Evolutionary conservation across 1,284 basidiomycete species (phyloP), one percentile per base, ranked within the genome.

Genomic region (Baeospora myosura): DNA sequence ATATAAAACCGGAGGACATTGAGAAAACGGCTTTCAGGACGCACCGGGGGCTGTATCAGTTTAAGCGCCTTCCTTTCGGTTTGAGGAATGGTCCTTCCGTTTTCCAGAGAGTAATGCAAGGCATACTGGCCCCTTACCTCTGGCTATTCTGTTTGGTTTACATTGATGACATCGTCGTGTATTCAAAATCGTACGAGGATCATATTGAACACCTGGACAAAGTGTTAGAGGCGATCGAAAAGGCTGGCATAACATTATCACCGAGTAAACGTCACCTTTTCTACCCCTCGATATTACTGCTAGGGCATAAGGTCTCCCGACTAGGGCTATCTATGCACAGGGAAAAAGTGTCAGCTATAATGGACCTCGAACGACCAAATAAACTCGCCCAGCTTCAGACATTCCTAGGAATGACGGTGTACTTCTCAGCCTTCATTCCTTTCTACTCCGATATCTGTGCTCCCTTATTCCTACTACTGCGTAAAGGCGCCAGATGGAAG

Each of bases 91-190:
- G 61, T 1, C 63, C 62, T 1, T 36, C 52, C 14, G 49, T 58
- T 3, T 64, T 63, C 41, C 63, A 65, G 44, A 42, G 56, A 2
- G 46, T 60, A 1, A 65, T 63, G 56, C 54, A 62, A 26, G 41
- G 41, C 5, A 44, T 62, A 2, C 48, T 65, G 2, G 52, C 56
- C 0, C 53, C 53, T n/a, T n/a, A n/a, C n/a, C n/a, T n/a, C n/a
- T n/a, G n/a, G n/a, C n/a, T n/a, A n/a, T n/a, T n/a, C n/a, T n/a
- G n/a, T n/a, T n/a, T n/a, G n/a, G n/a, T n/a, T n/a, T n/a, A n/a
- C n/a, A n/a, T n/a, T n/a, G n/a, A n/a, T n/a, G n/a, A n/a, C n/a
- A n/a, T n/a, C n/a, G n/a, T n/a, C n/a, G n/a, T n/a, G n/a, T n/a
- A n/a, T n/a, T n/a, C n/a, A n/a, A n/a, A n/a, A n/a, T n/a, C n/a